Evolutionary conservation across 352 stramenopile genomes (phyloP).

Genomic region (Phytopythium cucurbitacearum): DNA sequence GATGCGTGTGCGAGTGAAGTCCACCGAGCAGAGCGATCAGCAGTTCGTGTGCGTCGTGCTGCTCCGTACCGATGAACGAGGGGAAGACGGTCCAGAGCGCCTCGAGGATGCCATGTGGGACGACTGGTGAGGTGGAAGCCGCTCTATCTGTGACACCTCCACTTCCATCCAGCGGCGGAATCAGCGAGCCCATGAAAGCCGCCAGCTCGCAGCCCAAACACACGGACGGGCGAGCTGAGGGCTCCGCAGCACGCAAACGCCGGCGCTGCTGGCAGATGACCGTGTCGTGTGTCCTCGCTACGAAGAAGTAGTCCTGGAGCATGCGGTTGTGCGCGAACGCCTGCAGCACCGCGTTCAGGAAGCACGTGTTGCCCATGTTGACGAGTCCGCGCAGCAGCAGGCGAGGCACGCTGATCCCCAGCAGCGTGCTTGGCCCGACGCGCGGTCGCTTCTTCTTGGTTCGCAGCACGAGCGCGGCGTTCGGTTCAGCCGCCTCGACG

Average conservation of each 20-base stretch:
- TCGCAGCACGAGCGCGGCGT: constrained; percentile 11
- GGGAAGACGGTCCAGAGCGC: constrained; percentile 50
- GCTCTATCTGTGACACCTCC: not conserved
- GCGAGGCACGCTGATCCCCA: constrained; percentile 11
- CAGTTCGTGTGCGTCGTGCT: constrained; percentile 80
- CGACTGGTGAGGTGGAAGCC: constrained; percentile 23
- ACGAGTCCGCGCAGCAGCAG: constrained; percentile 51
- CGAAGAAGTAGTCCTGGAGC: constrained; percentile 68
- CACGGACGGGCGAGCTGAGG: constrained; percentile 13
- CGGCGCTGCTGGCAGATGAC: constrained; percentile 59
- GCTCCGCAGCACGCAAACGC: constrained; percentile 9
- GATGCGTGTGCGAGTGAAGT: constrained; percentile 56
- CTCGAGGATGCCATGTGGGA: constrained; percentile 58
- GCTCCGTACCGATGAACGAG: constrained; percentile 48
- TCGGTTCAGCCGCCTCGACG: constrained; percentile 20
- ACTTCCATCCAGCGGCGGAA: constrained; percentile 10
- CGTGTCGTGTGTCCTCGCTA: constrained; percentile 53
- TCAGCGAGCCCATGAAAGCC: constrained; percentile 33
- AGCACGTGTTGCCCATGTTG: constrained; percentile 87
- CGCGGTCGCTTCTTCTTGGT: constrained; percentile 2
- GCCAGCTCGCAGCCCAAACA: constrained; percentile 65
- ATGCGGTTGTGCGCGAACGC: constrained; percentile 65
- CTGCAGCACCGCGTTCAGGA: constrained; percentile 80
- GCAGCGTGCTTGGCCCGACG: constrained; percentile 1
- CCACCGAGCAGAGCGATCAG: constrained; percentile 59